phyloP scores from a whole-genome alignment of 441 rosid genomes.

The Gossypium gossypioides region DNA sequence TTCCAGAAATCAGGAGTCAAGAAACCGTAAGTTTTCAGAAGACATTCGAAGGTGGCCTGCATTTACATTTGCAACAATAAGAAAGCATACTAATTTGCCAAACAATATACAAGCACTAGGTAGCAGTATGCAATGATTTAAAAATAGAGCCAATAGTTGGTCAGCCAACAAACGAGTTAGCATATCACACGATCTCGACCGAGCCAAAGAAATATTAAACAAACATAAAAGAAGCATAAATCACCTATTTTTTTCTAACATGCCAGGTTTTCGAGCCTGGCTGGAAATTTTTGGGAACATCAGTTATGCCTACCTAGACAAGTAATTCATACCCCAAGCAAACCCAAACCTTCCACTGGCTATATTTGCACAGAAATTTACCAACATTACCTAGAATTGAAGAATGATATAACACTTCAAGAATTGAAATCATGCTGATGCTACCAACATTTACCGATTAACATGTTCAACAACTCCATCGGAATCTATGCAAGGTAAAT shows the following conservation, averaged over 20 bases:
- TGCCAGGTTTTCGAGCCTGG: neutral
- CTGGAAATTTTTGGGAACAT: too few relatives aligned
- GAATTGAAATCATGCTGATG: too few relatives aligned
- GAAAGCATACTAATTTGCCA: neutral
- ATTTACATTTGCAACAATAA: neutral
- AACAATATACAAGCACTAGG: neutral
- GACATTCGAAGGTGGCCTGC: slow-evolving; percentile 45
- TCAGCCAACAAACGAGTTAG: too few relatives aligned
- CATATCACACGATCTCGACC: neutral
- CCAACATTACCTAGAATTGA: too few relatives aligned
- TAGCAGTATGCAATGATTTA: neutral
- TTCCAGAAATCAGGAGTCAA: slow-evolving; percentile 59
- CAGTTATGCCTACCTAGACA: too few relatives aligned
- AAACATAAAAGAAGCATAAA: neutral
- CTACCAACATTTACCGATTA: too few relatives aligned
- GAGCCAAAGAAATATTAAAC: neutral
- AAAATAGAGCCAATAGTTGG: neutral
- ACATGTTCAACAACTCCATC: too few relatives aligned
- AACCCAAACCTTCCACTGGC: too few relatives aligned
- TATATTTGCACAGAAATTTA: too few relatives aligned
- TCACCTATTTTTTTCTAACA: neutral
- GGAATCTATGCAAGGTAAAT: too few relatives aligned
- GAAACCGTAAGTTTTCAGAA: slow-evolving; percentile 53
- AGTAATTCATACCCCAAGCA: too few relatives aligned
- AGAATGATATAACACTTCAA: too few relatives aligned